These are phyloP conservation scores for Eucalyptus polybractea DNA, from an alignment of 345 rosid genomes.

Conservation along the genomic window DNA sequence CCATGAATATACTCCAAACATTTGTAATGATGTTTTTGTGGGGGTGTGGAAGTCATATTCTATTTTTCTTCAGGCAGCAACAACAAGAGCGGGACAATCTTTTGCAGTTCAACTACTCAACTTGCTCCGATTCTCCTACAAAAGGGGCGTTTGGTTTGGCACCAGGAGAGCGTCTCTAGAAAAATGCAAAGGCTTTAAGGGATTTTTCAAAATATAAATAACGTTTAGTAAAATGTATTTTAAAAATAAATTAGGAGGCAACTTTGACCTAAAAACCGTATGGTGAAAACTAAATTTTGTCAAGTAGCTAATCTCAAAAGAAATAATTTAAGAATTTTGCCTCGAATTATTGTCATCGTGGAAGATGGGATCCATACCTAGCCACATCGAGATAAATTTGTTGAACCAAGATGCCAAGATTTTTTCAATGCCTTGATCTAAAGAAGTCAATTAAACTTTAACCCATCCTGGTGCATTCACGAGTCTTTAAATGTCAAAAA, in stretches of 20 bases:
- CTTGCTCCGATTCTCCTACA: background rate
- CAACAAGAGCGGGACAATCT: background rate
- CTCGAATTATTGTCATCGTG: background rate
- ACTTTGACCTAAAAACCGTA: background rate
- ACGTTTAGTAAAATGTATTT: rapidly evolving
- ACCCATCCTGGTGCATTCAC: background rate
- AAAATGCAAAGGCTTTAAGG: background rate
- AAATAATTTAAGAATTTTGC: background rate
- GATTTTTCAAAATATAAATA: background rate
- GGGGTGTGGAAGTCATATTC: too few relatives aligned
- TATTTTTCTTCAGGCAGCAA: background rate
- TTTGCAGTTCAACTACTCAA: background rate
- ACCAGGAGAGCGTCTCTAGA: too few relatives aligned
- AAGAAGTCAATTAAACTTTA: background rate
- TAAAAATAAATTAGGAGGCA: too few relatives aligned
- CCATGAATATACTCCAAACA: background rate
- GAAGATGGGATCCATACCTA: background rate
- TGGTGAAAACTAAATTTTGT: too few relatives aligned
- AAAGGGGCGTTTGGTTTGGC: background rate
- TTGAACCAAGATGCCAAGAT: background rate
- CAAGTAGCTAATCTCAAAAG: background rate
- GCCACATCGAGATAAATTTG: background rate
- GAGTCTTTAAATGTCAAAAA: background rate
- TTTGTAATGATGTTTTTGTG: too few relatives aligned
- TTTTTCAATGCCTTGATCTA: background rate